Base-by-base conservation (phyloP, 805 yeast genomes). In the Isabelozyma gotoi region DNA sequence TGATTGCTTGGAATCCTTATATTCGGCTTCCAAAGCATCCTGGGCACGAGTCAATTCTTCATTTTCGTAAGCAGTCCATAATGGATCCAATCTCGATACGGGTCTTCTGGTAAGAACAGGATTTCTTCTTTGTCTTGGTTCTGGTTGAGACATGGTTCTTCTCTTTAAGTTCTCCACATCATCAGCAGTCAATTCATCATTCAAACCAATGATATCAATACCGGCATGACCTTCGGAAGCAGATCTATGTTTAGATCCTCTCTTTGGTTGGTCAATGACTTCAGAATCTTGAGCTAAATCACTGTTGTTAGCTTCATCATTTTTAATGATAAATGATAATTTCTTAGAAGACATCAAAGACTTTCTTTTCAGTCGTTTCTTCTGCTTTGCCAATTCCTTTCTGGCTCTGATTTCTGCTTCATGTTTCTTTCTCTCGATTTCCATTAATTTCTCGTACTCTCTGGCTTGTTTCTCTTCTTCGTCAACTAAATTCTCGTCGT, bases 21-120 rank as follows among this genome's bases (percentile, higher is more conserved):
- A 57, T 46, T 67, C 73, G 10, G 65, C 67, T 40, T 60, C 69
- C 53, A 60, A 65, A 44, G 62, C 77, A 56, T 63, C 76, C 53
- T 67, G 67, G 44, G 66, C 81, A 51, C 60, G 61, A 45, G 60
- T 75, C 54, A 63, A 62, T 60, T 71, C 72, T 45, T 65, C 73
- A 62, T 68, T 73, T 47, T 77, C 80, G 53, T 75, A 77, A 3
- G 76, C 78, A 27, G 64, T 63, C 72, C 76, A 77, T 47, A 81
- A 67, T 19, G 84, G 84, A 57, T 80, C 84, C 40, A 80, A 65
- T 47, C 76, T 71, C 1, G 83, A 78, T 12, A 77, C 74, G 5
- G 84, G 84, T 46, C 80, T 69, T 45, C 82, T 73, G 2, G 81
- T 75, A 33, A 77, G 69, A 33, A 63, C 41, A 29, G 73, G 69